Base-by-base conservation (phyloP, 371 early-diverging fungal genomes). In the Modicella reniformis region DNA sequence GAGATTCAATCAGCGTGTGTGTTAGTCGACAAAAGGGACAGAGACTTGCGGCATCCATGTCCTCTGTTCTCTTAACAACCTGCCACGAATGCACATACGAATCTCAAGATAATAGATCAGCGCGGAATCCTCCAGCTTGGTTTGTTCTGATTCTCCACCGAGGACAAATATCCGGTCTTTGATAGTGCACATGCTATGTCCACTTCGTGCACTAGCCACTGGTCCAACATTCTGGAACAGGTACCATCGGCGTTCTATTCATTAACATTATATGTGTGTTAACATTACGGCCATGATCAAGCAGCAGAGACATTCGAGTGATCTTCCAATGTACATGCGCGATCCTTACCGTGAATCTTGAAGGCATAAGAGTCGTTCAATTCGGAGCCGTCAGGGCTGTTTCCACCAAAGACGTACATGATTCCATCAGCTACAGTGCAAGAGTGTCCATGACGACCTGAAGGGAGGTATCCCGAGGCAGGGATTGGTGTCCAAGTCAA, bases 361-460 rank as follows among this genome's bases (percentile, higher is more conserved):
- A 90, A 93, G 0, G 92, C 93, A 54, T 87, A 92, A 29, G 92
- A 83, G 81, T 93, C 94, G 55, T 85, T 86, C 25, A 91, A 65
- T 32, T 88, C 88, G 49, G 85, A 72, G 33, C 88, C 88, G 40
- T 87, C 84, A 5, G 87, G 80, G 25, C 85, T 84, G 25, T 85
- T 84, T 15, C 94, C 94, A 56, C 94, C 94, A 84, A 92, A 86
- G 23, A 93, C 84, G 65, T 91, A 92, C 62, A 93, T 85, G 15
- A 85, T 85, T 71, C 92, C 92, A 52, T 90, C 92, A 0, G 85
- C 87, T 13, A 92, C 83, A 1, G 91, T 84, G 57, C 91, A 84
- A 21, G 90, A 83, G 68, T 90, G 90, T 1, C 88, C 85, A 62
- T 91, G 86, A 57, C 94, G 86, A 28, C 91, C 85, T 17, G 86